Evolutionary conservation across 495 filamentous ascomycete species (phyloP), one percentile per base, ranked within the genome.

Genomic region (Pseudevernia furfuracea): DNA sequence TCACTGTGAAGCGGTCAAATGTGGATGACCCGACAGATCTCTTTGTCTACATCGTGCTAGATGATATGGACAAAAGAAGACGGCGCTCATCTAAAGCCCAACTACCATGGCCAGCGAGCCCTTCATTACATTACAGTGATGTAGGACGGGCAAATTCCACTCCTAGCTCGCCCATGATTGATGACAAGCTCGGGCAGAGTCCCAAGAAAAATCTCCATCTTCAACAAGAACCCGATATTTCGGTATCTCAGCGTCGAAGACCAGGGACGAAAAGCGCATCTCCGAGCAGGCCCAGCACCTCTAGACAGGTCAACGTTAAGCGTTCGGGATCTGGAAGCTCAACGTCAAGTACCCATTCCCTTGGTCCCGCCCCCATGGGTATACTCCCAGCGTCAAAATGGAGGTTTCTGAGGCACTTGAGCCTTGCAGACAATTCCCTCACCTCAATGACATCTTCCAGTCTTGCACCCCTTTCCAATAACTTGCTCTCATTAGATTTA

Each of bases 291-390:
- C 89, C 90, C 19, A 71, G 80, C 1, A 91, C 84, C 66, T 85
- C 91, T 36, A 85, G 87, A 71, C 69, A 79, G 60, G 88, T 88
- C 93, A 17, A 89, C 91, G 68, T 96, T 91, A 84, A 88, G 65
- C 85, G 93, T 46, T 94, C 93, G 3, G 90, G 87, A 28, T 97
- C 93, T 48, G 91, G 89, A 12, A 96, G 94, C 74, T 97, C 94
- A 7, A 90, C 92, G 68, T 97, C 92, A 4, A 94, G 89, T 71
- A 80, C 89, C 32, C 76, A 73, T 30, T 91, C 89, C 0, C 87
- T 88, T 44, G 82, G 80, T 69, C 78, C 96, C 1, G 74, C 89
- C 25, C 70, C 78, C 19, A 76, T 83, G 70, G 84, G 83, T 34
- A 79, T 84, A 57, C 81, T 96, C 12, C 90, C 91, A 46, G 72